phyloP scores from a whole-genome alignment of 805 yeast species.

The Martiniozyma abietophila region DNA sequence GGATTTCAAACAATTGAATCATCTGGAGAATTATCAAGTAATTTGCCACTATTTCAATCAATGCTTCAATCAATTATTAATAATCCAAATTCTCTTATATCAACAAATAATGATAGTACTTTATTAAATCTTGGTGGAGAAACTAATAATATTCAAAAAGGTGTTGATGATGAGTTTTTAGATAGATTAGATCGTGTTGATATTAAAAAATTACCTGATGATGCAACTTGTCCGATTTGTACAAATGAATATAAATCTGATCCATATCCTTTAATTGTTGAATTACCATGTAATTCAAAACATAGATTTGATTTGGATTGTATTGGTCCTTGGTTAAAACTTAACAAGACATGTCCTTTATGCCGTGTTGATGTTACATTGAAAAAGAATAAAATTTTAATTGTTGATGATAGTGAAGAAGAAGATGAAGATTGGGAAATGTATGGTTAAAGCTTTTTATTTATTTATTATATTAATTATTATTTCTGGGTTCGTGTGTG shows the following conservation, averaged over 20 bases:
- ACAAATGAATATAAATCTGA: slow-evolving; percentile 64
- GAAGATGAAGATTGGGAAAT: slow-evolving; percentile 71
- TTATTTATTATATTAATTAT: background rate
- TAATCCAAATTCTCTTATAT: too few species aligned
- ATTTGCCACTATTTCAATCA: too few species aligned
- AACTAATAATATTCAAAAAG: slow-evolving; percentile 21
- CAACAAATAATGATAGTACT: slow-evolving; percentile 3
- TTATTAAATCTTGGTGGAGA: slow-evolving; percentile 3
- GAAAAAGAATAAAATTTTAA: slow-evolving; percentile 31
- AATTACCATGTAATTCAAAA: slow-evolving; percentile 53
- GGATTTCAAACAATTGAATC: too few species aligned
- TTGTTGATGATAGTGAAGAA: slow-evolving; percentile 50
- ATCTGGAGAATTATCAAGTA: too few species aligned
- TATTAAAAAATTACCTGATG: slow-evolving; percentile 30
- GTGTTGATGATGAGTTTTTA: slow-evolving; percentile 60
- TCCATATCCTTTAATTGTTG: slow-evolving; percentile 69
- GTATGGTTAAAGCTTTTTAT: slow-evolving; percentile 71
- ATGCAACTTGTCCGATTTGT: slow-evolving; percentile 79
- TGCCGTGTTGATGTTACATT: slow-evolving; percentile 67
- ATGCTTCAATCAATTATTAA: slow-evolving; percentile 9
- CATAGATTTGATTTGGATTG: slow-evolving; percentile 88
- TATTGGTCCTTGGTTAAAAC: slow-evolving; percentile 78
- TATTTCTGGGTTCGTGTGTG: background rate
- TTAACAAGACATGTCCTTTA: slow-evolving; percentile 72
- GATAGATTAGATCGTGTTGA: slow-evolving; percentile 69